Percentiles rank a stretch among this genome's conserved stretches.
Conservation (phyloP, 441 rosid species). For the Croton laevigatus region DNA sequence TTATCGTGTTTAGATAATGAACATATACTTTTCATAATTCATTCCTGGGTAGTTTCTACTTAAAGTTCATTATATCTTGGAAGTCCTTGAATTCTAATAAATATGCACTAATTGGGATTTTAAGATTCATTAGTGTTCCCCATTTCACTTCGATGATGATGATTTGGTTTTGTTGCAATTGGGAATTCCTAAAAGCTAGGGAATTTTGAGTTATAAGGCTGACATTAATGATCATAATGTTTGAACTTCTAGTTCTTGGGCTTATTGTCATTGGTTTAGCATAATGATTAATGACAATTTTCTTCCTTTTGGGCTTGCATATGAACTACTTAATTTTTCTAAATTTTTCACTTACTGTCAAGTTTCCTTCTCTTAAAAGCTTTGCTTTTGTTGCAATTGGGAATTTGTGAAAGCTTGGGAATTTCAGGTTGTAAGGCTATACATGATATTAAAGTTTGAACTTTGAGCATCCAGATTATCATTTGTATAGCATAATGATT, state of each 20-base stretch:
- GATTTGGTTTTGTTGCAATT: background rate
- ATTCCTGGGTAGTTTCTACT: no score
- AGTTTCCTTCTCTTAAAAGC: no score
- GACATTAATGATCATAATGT: background rate
- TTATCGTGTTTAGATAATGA: background rate
- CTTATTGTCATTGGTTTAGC: background rate
- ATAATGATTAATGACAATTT: background rate
- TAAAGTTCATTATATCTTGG: no score
- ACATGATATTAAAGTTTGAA: background rate
- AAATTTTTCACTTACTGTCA: no score
- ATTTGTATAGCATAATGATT: background rate
- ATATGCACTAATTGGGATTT: background rate
- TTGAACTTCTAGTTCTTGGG: background rate
- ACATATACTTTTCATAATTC: no score
- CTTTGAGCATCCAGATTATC: background rate
- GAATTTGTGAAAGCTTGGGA: background rate
- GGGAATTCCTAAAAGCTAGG: background rate
- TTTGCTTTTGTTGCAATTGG: background rate
- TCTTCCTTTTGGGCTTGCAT: background rate
- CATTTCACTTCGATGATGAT: background rate
- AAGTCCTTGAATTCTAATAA: background rate
- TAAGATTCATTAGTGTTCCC: background rate
- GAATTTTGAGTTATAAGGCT: background rate
- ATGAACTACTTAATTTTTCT: background rate
- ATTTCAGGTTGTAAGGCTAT: background rate